Evolutionary conservation across 139 green algal genomes (phyloP), one percentile per base, ranked within the genome.

Genomic region (Coelastrella sp.): DNA sequence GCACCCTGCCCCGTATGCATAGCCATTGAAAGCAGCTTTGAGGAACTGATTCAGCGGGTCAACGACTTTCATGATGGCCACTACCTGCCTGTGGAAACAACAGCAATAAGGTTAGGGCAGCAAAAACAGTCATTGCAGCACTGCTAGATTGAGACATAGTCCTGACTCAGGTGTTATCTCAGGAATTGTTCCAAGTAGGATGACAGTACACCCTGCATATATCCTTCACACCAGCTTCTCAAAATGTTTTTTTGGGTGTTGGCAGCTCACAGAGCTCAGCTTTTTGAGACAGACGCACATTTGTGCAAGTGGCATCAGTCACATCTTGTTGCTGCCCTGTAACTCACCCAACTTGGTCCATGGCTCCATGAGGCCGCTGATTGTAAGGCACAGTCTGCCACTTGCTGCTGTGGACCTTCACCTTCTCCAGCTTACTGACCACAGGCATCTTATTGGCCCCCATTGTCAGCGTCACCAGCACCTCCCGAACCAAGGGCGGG

Each of bases 341-440:
- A 19, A 38, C 80, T 72, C 51, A 86, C 80, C 80, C 80, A 6
- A 79, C 35, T 43, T 71, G 48, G 19, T 86, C 80, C 80, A 79
- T 79, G 4, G 68, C 80, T 40, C 80, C 68, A 30, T 86, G 80
- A 21, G 80, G 80, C 40, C 80, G 66, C 35, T 80, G 48, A 59
- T 79, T 79, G 80, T 73, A 80, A 7, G 80, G 80, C 35, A 86
- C 35, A 17, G 32, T 50, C 13, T 25, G 25, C 80, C 48, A 69
- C n/a, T 84, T 75, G 78, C 48, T 86, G 66, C 66, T 59, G 51
- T 86, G 67, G 48, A 86, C 62, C 25, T 69, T 67, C 23, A 69
- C 67, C 6, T 11, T 41, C 51, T 82, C 53, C 53, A 82, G 0
- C 34, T 71, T 82, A 35, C 53, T 57, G 21, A 27, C 75, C 4